Percentiles rank a stretch among this genome's conserved stretches.
Conservation (phyloP, 768 basidiomycete genomes). For the Termitomyces sp. region DNA sequence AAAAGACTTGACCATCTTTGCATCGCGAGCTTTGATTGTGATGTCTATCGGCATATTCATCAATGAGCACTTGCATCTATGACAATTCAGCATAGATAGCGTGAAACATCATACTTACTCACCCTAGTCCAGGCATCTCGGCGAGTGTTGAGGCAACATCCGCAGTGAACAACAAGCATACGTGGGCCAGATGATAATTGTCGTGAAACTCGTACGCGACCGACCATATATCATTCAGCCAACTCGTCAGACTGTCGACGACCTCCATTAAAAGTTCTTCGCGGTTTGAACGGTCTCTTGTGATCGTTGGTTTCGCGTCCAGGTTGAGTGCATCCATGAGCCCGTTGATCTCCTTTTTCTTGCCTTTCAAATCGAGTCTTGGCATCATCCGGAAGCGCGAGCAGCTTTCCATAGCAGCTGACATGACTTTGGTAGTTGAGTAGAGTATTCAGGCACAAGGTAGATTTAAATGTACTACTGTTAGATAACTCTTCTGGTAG, state of each 20-base stretch:
- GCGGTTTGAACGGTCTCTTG: constrained; percentile 48
- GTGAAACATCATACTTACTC: background rate
- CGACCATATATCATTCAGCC: constrained; percentile 63
- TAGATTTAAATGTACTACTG: constrained; percentile 22
- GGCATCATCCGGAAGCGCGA: constrained; percentile 35
- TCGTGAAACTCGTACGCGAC: constrained; percentile 54
- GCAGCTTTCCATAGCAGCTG: constrained; percentile 35
- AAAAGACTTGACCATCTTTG: constrained; percentile 44
- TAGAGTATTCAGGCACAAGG: background rate
- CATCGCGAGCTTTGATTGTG: constrained; percentile 34
- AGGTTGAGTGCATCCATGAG: constrained; percentile 48
- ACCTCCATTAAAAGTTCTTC: constrained; percentile 53
- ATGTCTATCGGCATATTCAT: constrained; percentile 42
- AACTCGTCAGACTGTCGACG: constrained; percentile 46
- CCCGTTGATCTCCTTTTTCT: constrained; percentile 47
- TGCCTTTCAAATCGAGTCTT: constrained; percentile 43
- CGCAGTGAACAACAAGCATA: constrained; percentile 47
- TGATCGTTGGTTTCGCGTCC: constrained; percentile 47
- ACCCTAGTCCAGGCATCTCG: background rate
- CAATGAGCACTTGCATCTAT: constrained; percentile 52
- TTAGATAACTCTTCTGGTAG: constrained; percentile 31
- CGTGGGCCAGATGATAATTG: constrained; percentile 46
- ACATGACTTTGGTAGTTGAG: constrained; percentile 20
- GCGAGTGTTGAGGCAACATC: constrained; percentile 39
- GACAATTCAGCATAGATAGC: background rate